Conservation (phyloP, 768 basidiomycete genomes). For the Leccinellum luteum region DNA sequence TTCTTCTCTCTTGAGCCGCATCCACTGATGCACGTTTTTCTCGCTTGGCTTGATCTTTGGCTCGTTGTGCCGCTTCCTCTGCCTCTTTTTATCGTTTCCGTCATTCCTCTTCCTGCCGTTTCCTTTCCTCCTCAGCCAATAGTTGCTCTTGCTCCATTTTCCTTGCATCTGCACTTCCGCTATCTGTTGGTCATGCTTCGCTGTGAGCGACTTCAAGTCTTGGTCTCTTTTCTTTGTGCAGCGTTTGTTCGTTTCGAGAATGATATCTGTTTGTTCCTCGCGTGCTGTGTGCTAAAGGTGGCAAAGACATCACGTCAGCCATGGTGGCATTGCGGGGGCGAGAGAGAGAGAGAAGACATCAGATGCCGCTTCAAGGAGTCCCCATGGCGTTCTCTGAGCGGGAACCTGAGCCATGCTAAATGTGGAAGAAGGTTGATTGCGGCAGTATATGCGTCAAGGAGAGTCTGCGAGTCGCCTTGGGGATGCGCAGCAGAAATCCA, state of each 20-base stretch:
- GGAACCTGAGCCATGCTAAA: too few species aligned
- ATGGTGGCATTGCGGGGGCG: neutral
- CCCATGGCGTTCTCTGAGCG: too few species aligned
- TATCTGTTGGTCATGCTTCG: slow-evolving; percentile 47
- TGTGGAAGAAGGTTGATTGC: too few species aligned
- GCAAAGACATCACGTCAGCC: neutral
- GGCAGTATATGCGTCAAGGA: too few species aligned
- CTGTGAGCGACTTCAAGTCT: slow-evolving; percentile 33
- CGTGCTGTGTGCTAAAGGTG: slow-evolving; percentile 38
- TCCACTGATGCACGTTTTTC: slow-evolving; percentile 37
- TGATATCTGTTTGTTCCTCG: slow-evolving; percentile 24
- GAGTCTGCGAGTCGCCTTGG: too few species aligned
- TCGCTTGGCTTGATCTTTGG: slow-evolving; percentile 34
- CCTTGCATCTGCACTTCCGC: slow-evolving; percentile 45
- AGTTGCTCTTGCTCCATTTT: slow-evolving; percentile 49
- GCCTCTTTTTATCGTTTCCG: slow-evolving; percentile 34
- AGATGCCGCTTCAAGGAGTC: too few species aligned
- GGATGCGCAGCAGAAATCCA: too few species aligned
- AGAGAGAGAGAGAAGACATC: too few species aligned
- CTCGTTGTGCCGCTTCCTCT: slow-evolving; percentile 31
- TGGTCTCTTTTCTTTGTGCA: slow-evolving; percentile 6
- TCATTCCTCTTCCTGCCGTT: slow-evolving; percentile 41
- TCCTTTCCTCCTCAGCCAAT: slow-evolving; percentile 43
- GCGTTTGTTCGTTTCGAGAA: slow-evolving; percentile 19
- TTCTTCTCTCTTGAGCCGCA: slow-evolving; percentile 39